A percentile compares a stretch with the other conserved stretches of the same genome.
These are phyloP conservation scores for Fusarium poae DNA, from an alignment of 2,329 filamentous ascomycete species.

Conservation along the genomic window DNA sequence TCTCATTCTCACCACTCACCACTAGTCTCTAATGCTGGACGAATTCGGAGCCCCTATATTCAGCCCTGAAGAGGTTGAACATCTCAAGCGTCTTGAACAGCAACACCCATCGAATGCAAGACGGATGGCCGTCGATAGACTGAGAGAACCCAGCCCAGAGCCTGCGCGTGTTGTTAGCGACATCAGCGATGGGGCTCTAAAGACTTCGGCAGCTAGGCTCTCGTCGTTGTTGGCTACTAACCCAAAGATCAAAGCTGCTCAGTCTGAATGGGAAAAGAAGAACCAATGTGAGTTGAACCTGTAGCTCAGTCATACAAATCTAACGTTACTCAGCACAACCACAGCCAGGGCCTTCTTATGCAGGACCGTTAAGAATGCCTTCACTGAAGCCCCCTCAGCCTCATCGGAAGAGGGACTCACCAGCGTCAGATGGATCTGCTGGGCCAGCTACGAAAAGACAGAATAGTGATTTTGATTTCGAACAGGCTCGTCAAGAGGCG, in stretches of 20 bases:
- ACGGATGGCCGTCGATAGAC: conserved; percentile 33
- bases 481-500: conserved; percentile 14
- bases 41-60: conserved; percentile 3
- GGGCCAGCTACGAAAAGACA: conserved; percentile 20
- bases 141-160: conserved; percentile 19
- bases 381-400: conserved; percentile 7
- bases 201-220: conserved; percentile 6
- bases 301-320: background rate
- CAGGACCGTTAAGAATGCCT: conserved; percentile 3
- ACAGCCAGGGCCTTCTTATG: conserved; percentile 8
- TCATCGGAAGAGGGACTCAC: conserved; percentile 29
- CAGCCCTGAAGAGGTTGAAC: conserved; percentile 6
- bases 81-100: background rate
- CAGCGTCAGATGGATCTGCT: conserved; percentile 3
- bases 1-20: background rate
- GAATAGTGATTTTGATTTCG: background rate
- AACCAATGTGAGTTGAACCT: conserved; percentile 16
- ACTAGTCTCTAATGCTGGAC: conserved; percentile 17
- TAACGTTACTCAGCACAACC: conserved; percentile 25
- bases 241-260: conserved; percentile 48
- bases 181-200: conserved; percentile 11
- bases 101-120: background rate
- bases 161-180: conserved; percentile 46
- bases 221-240: conserved; percentile 23
- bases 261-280: conserved; percentile 50